These are phyloP conservation scores for Globisporangium polare DNA, from an alignment of 352 stramenopile species.

Conservation along the genomic window DNA sequence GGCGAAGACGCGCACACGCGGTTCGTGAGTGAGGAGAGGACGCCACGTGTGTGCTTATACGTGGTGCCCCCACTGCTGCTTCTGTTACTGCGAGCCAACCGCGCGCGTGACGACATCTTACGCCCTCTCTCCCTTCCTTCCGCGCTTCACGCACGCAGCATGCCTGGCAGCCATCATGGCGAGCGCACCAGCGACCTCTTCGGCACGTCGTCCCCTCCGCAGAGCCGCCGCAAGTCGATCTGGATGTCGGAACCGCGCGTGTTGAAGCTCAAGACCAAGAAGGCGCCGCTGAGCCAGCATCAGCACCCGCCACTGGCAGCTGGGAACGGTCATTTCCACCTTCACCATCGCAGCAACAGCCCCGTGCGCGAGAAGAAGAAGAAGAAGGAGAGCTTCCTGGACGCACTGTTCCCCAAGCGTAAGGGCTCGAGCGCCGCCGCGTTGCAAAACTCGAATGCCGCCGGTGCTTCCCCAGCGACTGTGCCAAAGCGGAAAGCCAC, in stretches of 20 bases:
- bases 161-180: constrained; percentile 16
- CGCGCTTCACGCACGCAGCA: background rate
- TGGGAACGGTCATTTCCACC: constrained; percentile 1
- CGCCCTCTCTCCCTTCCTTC: background rate
- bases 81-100: background rate
- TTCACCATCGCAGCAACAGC: constrained; percentile 5
- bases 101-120: background rate
- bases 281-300: background rate
- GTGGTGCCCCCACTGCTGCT: background rate
- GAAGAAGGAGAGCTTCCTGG: constrained; percentile 18
- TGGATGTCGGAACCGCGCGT: constrained; percentile 15
- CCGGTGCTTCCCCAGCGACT: background rate
- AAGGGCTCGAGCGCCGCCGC: constrained; percentile 4
- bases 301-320: background rate
- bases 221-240: constrained; percentile 17
- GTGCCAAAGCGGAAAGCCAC: constrained; percentile 7
- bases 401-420: constrained; percentile 18
- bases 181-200: constrained; percentile 9
- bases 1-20: background rate
- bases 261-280: constrained; percentile 1
- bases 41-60: background rate
- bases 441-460: background rate
- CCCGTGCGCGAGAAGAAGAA: constrained; percentile 11
- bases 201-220: background rate
- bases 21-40: background rate